phyloP scores from a whole-genome alignment of 176 grass and related monocot genomes.

The Echinochloa phyllopogon region DNA sequence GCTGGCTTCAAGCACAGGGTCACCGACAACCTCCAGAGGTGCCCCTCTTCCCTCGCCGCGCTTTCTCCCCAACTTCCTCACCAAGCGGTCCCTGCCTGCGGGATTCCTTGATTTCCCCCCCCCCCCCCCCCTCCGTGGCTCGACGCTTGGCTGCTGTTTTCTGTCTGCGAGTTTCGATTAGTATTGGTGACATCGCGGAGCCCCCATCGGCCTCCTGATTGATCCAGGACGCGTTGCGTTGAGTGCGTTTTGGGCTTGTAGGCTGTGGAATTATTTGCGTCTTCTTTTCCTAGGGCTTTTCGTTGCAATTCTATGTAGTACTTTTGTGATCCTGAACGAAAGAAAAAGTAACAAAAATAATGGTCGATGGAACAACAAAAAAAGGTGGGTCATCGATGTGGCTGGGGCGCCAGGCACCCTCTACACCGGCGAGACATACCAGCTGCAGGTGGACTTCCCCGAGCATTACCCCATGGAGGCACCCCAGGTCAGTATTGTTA shows the following conservation, averaged over 20 bases:
- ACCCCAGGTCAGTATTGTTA: slow-evolving; percentile 56
- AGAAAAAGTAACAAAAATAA: slow-evolving; percentile 20
- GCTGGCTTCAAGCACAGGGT: slow-evolving; percentile 76
- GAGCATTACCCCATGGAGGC: slow-evolving; percentile 99
- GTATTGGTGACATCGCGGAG: neutral
- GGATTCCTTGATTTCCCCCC: slow-evolving; percentile 19
- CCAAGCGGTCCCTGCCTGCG: neutral
- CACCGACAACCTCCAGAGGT: slow-evolving; percentile 92
- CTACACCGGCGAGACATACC: slow-evolving; percentile 73
- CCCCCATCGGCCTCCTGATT: neutral
- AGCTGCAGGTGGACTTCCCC: slow-evolving; percentile 91
- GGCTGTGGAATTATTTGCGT: neutral
- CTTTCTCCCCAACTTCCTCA: neutral
- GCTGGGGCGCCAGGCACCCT: slow-evolving; percentile 72
- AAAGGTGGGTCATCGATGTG: slow-evolving; percentile 93
- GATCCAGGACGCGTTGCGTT: neutral
- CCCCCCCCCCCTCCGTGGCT: neutral
- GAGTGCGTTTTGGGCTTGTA: neutral
- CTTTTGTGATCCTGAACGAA: slow-evolving; percentile 29
- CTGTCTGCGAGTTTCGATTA: neutral
- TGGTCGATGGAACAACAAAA: slow-evolving; percentile 8
- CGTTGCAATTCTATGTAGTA: neutral
- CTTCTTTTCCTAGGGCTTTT: neutral
- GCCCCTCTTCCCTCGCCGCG: neutral
- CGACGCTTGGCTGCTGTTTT: neutral